These are phyloP conservation scores for Viridothelium virens DNA, from an alignment of 495 filamentous ascomycete genomes.

Conservation along the genomic window DNA sequence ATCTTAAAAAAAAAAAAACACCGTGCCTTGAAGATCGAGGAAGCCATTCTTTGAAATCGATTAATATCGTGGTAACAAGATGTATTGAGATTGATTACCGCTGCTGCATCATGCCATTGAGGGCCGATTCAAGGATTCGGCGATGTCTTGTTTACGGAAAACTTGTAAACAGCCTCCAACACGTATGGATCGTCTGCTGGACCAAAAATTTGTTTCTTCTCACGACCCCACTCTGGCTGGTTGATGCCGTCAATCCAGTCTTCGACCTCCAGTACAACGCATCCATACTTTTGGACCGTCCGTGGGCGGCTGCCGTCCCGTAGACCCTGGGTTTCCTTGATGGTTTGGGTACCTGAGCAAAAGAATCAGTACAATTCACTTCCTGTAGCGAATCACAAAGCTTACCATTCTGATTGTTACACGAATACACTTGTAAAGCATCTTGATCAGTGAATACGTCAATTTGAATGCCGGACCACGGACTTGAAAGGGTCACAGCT, in stretches of 20 bases:
- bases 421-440: conserved; percentile 70
- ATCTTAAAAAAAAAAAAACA: no score
- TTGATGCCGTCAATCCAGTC: conserved; percentile 39
- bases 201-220: conserved; percentile 32
- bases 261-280: conserved; percentile 47
- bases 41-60: no score
- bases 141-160: conserved; percentile 28
- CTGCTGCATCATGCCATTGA: no score
- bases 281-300: conserved; percentile 49
- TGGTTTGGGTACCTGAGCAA: conserved; percentile 27
- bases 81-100: no score
- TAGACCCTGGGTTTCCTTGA: conserved; percentile 36
- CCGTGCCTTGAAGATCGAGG: no score
- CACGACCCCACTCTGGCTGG: conserved; percentile 33
- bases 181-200: conserved; percentile 33
- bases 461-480: conserved; percentile 62
- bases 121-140: not conserved
- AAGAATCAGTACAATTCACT: not conserved
- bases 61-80: no score
- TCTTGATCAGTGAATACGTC: conserved; percentile 69
- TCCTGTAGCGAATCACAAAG: not conserved
- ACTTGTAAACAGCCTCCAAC: conserved; percentile 31
- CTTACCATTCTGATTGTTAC: conserved; percentile 58
- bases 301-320: conserved; percentile 25
- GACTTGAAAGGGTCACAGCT: conserved; percentile 55